phyloP scores from a whole-genome alignment of 257 asterid genomes.

The Lycium barbarum region DNA sequence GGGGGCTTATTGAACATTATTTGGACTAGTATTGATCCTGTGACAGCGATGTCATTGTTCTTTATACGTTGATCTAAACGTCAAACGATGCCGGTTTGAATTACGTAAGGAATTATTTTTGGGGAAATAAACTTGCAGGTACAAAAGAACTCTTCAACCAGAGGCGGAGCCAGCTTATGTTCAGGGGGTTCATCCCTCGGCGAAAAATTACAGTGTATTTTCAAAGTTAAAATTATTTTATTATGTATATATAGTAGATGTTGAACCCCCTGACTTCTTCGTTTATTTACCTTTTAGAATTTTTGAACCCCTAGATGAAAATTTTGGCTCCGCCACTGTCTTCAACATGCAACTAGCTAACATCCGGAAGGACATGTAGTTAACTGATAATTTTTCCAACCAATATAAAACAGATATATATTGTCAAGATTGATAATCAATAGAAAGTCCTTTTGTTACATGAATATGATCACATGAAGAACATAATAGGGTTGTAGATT shows the following conservation, averaged over 20 bases:
- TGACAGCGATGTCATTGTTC: neutral
- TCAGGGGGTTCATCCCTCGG: too few relatives aligned
- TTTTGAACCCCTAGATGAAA: too few relatives aligned
- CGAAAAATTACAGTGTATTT: too few relatives aligned
- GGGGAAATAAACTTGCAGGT: neutral
- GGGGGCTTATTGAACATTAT: neutral
- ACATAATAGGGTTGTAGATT: neutral
- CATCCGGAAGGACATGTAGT: too few relatives aligned
- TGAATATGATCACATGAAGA: neutral
- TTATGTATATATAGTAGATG: too few relatives aligned
- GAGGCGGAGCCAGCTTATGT: too few relatives aligned
- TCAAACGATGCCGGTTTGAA: neutral
- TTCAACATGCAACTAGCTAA: too few relatives aligned
- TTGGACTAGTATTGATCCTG: neutral
- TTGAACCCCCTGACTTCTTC: too few relatives aligned
- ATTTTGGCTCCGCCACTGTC: too few relatives aligned
- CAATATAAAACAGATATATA: neutral
- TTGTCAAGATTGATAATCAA: neutral
- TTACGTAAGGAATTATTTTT: neutral
- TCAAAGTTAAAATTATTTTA: too few relatives aligned
- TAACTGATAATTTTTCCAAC: neutral
- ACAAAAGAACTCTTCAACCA: neutral
- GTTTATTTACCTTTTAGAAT: too few relatives aligned
- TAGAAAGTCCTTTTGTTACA: neutral
- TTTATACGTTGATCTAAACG: neutral